These are phyloP conservation scores for Apiotrichum brassicae DNA, from an alignment of 1,284 basidiomycete genomes.

Conservation along the genomic window DNA sequence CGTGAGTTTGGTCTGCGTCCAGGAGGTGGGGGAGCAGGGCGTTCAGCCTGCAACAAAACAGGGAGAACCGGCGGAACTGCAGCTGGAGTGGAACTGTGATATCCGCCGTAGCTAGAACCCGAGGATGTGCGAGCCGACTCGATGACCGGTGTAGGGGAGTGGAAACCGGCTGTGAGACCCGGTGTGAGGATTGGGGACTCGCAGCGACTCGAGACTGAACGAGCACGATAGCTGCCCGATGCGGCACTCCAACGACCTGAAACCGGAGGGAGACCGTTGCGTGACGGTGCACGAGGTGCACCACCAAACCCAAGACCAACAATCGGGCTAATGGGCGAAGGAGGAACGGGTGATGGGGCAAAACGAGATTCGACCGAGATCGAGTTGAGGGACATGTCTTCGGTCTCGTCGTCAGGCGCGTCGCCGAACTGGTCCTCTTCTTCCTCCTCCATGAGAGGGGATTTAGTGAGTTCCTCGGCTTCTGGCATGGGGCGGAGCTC, in stretches of 20 bases:
- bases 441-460: neutral
- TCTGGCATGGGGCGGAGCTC: slow-evolving; percentile 8
- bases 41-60: slow-evolving; percentile 5
- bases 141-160: slow-evolving; percentile 6
- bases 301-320: slow-evolving; percentile 10
- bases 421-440: slow-evolving; percentile 51
- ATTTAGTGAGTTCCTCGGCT: slow-evolving; percentile 14
- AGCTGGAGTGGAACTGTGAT: neutral
- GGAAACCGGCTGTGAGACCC: slow-evolving; percentile 18
- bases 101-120: neutral
- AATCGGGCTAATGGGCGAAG: slow-evolving; percentile 15
- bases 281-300: slow-evolving; percentile 11
- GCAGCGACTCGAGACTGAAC: slow-evolving; percentile 12
- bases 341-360: slow-evolving; percentile 13
- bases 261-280: slow-evolving; percentile 14
- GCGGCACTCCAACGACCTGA: slow-evolving; percentile 19
- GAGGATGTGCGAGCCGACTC: neutral
- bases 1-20: neutral
- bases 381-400: slow-evolving; percentile 30
- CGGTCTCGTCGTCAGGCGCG: slow-evolving; percentile 52
- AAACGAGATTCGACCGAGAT: slow-evolving; percentile 24
- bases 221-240: slow-evolving; percentile 12
- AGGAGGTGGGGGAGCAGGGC: slow-evolving; percentile 1
- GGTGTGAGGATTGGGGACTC: slow-evolving; percentile 21
- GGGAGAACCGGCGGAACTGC: neutral